Evolutionary conservation across 177 flowering plant species (phyloP).

Genomic region (Vitis hybrid): DNA sequence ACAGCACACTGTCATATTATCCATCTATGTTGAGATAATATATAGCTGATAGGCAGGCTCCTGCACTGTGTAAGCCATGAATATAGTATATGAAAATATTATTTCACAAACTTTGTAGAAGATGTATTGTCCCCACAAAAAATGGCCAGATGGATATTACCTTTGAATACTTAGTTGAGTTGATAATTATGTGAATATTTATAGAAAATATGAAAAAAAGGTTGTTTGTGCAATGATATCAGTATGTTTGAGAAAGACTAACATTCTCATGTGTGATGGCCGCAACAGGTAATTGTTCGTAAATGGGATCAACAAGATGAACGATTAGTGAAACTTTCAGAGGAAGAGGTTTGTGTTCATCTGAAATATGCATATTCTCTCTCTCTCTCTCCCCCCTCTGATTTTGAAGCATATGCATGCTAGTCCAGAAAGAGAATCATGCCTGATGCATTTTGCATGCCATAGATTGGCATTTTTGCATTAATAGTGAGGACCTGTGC

Average conservation of each 20-base stretch:
- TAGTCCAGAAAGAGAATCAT: neutral
- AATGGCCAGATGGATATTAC: neutral
- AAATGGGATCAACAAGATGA: slow-evolving; percentile 82
- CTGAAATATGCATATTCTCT: slow-evolving; percentile 2
- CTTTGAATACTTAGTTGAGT: neutral
- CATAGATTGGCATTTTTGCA: neutral
- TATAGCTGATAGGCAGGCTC: neutral
- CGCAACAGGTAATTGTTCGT: slow-evolving; percentile 74
- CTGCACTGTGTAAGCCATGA: neutral
- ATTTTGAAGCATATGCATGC: neutral
- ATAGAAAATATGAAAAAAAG: neutral
- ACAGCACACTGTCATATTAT: neutral
- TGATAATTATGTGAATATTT: neutral
- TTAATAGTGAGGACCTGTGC: too few relatives aligned
- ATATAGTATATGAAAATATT: neutral
- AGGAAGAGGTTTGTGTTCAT: slow-evolving; percentile 70
- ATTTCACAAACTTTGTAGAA: neutral
- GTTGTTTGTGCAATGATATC: neutral
- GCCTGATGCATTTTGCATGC: neutral
- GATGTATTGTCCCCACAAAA: neutral
- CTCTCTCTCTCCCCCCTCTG: neutral
- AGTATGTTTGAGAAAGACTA: neutral
- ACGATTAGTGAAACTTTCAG: slow-evolving; percentile 58
- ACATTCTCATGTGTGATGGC: neutral
- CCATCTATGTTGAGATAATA: neutral